Base-by-base conservation (phyloP, 2,329 filamentous ascomycete genomes). In the Aspergillus flavus region DNA sequence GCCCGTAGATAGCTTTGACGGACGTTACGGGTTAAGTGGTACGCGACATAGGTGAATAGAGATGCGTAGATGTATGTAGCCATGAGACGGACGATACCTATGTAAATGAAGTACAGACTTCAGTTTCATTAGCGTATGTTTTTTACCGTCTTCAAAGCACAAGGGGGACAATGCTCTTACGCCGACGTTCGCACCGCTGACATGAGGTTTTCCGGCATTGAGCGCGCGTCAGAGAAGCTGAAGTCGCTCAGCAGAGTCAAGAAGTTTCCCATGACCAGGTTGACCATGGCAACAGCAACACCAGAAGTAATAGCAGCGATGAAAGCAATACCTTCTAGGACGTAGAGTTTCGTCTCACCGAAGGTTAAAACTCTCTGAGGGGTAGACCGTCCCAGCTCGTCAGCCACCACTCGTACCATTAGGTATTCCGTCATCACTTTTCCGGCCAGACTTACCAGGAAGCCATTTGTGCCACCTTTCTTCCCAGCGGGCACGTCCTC, bases 241-340 rank as follows among this genome's bases (percentile, higher is more conserved):
- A 71, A 72, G n/a, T 68, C 63, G 10, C 69, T 75, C 52, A 76
- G 73, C 19, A 72, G 66, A 32, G 68, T 53, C 64, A 71, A 59
- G 53, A 71, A 69, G 53, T 62, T 62, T 64, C 78, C 78, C 53
- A 80, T 78, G 11, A 80, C 72, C 32, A 80, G 65, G 56, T 76
- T 79, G 72, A 80, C 71, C 59, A 79, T 62, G 2, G 78, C 73
- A 57, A 78, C 62, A 4, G 68, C 64, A 6, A 69, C 65, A 10
- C 73, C 73, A 10, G 71, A 71, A 1, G 63, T 69, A 14, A 73
- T 64, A 21, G 71, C 66, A 41, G 55, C 60, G 19, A 56, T 5
- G 32, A 61, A 58, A 16, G 46, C 23, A 7, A 64, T 34, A n/a
- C 36, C 32, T 61, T 54, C 59, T 0, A 64, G 54, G 39, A 48